A percentile compares a stretch with the other conserved stretches of the same genome.
Conservation (phyloP, 2,329 filamentous ascomycete genomes). For the Cadophora gregata region DNA sequence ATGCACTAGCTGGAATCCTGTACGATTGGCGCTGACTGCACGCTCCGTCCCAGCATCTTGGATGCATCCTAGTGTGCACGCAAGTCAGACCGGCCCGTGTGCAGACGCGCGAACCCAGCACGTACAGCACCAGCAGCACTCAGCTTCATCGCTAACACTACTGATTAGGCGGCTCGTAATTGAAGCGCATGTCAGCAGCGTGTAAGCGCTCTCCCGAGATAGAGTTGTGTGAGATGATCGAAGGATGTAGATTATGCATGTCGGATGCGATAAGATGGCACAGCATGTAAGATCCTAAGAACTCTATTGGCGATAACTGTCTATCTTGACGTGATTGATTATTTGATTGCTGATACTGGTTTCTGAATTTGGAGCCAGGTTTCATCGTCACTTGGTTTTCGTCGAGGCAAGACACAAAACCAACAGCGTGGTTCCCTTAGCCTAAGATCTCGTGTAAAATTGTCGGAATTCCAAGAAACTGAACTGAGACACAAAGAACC, state of each 20-base stretch:
- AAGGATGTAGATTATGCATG: background rate
- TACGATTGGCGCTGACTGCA: constrained; percentile 8
- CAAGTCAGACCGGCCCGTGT: constrained; percentile 3
- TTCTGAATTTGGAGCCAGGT: background rate
- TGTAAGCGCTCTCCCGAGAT: background rate
- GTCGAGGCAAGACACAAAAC: background rate
- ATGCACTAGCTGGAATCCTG: background rate
- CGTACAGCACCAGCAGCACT: background rate
- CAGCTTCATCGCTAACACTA: background rate
- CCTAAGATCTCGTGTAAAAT: background rate
- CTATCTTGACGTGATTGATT: background rate
- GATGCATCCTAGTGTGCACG: background rate
- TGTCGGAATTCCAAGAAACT: background rate
- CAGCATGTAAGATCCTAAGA: background rate
- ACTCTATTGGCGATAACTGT: background rate
- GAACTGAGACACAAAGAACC: background rate
- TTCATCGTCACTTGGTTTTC: background rate
- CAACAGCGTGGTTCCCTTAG: background rate
- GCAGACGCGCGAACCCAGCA: background rate
- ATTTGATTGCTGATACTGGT: background rate
- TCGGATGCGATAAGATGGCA: background rate
- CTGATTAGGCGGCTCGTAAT: background rate
- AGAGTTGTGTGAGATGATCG: background rate
- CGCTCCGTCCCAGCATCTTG: background rate
- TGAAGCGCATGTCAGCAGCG: constrained; percentile 9